Base-by-base conservation (phyloP, 169 alveolate genomes). In the Plasmodium malariae region DNA sequence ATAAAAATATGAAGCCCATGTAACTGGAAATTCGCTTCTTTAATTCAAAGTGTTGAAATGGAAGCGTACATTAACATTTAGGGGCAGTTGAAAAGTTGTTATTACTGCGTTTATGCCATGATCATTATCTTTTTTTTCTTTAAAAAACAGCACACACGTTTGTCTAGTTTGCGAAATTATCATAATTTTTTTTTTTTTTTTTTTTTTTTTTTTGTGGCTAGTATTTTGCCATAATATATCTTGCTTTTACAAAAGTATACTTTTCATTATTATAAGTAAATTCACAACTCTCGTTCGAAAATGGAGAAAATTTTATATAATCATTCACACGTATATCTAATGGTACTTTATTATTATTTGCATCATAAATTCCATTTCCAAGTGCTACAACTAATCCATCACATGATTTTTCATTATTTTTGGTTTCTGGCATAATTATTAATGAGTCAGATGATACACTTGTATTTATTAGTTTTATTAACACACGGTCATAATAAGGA, bases 241-340 rank as follows among this genome's bases (percentile, higher is more conserved):
- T 76, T 17, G 78, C 89, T 55, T 67, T 45, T 49, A 76, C 89
- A 76, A 76, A 76, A 34, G 89, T 76, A 55, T 60, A 76, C 54
- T 76, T 76, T 36, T 62, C 89, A 34, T 68, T 68, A 34, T 76
- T 62, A 63, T 76, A 76, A 1, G 89, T 76, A 67, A 76, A 76
- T 67, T 76, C 89, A 55, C 89, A 76, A 51, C 89, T 76, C 62
- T 76, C 89, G 28, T 76, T 76, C 11, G 89, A 76, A 68, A 76
- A 76, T 26, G 89, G 89, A 32, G 89, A 76, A 76, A 76, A 76
- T 76, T 62, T 76, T 19, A 76, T 76, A 34, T 76, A 76, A 67
- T 76, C 89, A 67, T 76, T 63, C 17, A 60, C 59, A 14, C 71
- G 68, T 51, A 83, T 32, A 36, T 83, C 91, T 19, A 83, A 32